Evolutionary conservation across 164 flowering plant genomes (phyloP), one percentile per base, ranked within the genome.

Genomic region (Macadamia tetraphylla): DNA sequence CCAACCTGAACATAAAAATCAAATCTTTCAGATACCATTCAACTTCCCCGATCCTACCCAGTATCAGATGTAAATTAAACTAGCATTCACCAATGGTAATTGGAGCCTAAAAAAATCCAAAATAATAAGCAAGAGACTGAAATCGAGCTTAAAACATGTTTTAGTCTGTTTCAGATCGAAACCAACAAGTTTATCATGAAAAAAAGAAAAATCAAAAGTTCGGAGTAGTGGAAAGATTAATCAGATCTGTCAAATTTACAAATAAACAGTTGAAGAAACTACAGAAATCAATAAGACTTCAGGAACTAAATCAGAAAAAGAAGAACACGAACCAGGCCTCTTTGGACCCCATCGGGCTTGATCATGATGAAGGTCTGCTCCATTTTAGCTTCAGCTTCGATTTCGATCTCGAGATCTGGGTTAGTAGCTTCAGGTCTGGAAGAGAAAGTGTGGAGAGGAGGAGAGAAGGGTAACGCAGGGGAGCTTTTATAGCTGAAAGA

Each of bases 291-390:
- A 23, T 23, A 23, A 23, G 23, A 23, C 23, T 23, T 23, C 40
- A 58, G 29, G 12, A 62, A 58, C 6, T 12, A 58, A 52, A 8
- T 53, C 56, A 57, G 51, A 62, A 32, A 29, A 44, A 2, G 40
- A 29, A 51, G 18, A 23, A 23, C 23, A 63, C 81, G 2, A 70
- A 87, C 91, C 76, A 87, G 81, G 72, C 85, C 85, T 70, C 92
- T 80, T 63, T 87, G 92, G 66, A 87, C 92, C 10, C 89, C 92
- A 63, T 87, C 92, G 29, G 92, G 92, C 89, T 87, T 87, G 84
- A 87, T 87, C 92, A 87, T 87, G 83, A 87, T 84, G 72, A 85
- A 87, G 7, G 86, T 80, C 57, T 79, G 88, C 81, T 87, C 89
- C 92, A 85, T 85, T n/a, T 61, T 65, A 12, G 9, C 55, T 23